Base-by-base conservation (phyloP, 768 basidiomycete genomes). In the Boletellus sp. region DNA sequence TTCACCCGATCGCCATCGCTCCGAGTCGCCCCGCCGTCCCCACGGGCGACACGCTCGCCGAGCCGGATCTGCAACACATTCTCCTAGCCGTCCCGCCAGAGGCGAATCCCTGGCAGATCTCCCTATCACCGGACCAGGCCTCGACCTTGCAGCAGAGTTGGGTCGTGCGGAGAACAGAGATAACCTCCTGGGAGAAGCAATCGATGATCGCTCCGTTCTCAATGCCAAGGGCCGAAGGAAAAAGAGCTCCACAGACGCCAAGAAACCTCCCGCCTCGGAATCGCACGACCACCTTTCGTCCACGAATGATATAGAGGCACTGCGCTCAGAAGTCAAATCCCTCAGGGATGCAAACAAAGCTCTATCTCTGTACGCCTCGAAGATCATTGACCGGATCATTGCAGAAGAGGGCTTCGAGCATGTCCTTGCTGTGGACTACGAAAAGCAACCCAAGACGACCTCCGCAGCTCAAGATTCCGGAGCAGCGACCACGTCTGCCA, bases 331-430 rank as follows among this genome's bases (percentile, higher is more conserved):
- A 68, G 85, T 96, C 65, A 95, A 95, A 68, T 85, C 84, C 26
- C 80, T 98, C 68, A 90, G 87, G 66, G 94, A 96, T 65, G 92
- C 92, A 38, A 97, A 96, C 75, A 95, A 95, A 67, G 94, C 94
- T 1, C 74, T 98, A 12, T 92, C 92, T 16, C 71, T 97, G 35
- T 98, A 98, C 63, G 93, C 94, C 4, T 93, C 91, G 40, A 98
- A 97, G 77, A 98, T 98, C 57, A 90, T 98, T 61, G 95, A 98
- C 73, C 83, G 94, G 39, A 96, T 98, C 64, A 95, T 97, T 59
- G 80, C 88, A 1, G 88, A 94, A 68, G 94, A 96, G 69, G 94
- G 94, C 20, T 97, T 95, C 70, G 95, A 98, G 68, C 92, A 95
- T 60, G 89, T 98, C 47, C 81, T 97, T 32, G 90, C 94, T n/a